Evolutionary conservation across 192 early-diverging fungal species (phyloP).

Genomic region (Podila clonocystis): DNA sequence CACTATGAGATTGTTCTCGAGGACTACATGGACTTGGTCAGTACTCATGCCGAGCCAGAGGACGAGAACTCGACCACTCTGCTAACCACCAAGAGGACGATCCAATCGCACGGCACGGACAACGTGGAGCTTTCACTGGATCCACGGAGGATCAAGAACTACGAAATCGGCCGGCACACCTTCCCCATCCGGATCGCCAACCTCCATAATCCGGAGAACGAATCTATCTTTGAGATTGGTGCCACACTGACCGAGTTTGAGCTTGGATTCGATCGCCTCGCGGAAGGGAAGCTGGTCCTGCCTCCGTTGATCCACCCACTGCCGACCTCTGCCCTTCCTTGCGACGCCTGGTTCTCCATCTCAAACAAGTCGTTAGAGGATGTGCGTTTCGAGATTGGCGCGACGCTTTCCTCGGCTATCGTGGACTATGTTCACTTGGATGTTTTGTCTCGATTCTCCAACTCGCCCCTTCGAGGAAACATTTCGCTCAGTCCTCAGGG

Average conservation of each 20-base stretch:
- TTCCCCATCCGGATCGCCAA: slow-evolving; percentile 70
- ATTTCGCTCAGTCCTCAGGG: slow-evolving; percentile 73
- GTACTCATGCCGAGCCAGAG: slow-evolving; percentile 2
- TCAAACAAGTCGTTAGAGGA: slow-evolving; percentile 81
- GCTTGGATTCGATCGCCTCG: slow-evolving; percentile 77
- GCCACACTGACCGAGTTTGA: slow-evolving; percentile 76
- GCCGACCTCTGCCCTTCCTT: slow-evolving; percentile 61
- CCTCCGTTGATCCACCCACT: slow-evolving; percentile 79
- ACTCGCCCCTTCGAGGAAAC: slow-evolving; percentile 77
- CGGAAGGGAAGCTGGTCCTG: slow-evolving; percentile 71
- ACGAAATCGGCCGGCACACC: slow-evolving; percentile 56
- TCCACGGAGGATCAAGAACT: slow-evolving; percentile 64
- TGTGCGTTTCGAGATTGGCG: slow-evolving; percentile 79
- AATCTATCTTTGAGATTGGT: slow-evolving; percentile 58
- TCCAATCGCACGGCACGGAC: slow-evolving; percentile 44
- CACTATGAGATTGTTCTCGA: slow-evolving; percentile 64
- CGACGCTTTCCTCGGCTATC: slow-evolving; percentile 69
- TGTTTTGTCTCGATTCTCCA: slow-evolving; percentile 82
- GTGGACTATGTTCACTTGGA: slow-evolving; percentile 71
- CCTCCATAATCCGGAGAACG: slow-evolving; percentile 71
- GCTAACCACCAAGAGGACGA: slow-evolving; percentile 24
- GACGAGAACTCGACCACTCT: background rate
- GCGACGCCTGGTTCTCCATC: slow-evolving; percentile 88
- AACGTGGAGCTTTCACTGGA: slow-evolving; percentile 70
- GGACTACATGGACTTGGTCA: slow-evolving; percentile 56